Percentiles rank a stretch among this genome's conserved stretches.
phyloP scores from a whole-genome alignment of 331 rosid species.

The Quercus phellos region DNA sequence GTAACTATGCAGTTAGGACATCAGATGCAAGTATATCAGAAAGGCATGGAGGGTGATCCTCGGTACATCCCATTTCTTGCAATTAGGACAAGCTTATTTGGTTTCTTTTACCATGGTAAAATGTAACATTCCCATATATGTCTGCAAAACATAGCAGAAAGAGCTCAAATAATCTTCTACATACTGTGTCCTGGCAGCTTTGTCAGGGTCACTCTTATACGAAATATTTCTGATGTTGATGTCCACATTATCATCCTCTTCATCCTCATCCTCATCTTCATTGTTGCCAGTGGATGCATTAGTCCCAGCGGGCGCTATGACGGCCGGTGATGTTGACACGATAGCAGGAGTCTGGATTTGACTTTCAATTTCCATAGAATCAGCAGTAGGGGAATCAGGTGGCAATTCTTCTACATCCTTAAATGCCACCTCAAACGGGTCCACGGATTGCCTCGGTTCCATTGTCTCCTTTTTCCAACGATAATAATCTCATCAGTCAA shows the following conservation, averaged over 20 bases:
- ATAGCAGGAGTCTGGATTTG: neutral
- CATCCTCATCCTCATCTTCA: constrained; percentile 51
- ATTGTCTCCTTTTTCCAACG: neutral
- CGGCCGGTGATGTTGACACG: neutral
- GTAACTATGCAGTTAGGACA: too few relatives aligned
- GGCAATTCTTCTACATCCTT: neutral
- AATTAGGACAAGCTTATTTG: neutral
- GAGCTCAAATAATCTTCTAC: neutral
- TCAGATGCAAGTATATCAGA: too few relatives aligned
- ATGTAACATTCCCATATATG: neutral
- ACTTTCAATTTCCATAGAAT: neutral
- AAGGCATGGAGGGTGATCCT: too few relatives aligned
- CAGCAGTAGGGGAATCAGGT: neutral
- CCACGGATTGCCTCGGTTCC: neutral
- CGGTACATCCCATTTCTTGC: neutral
- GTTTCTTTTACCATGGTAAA: too few relatives aligned
- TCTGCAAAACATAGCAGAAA: neutral
- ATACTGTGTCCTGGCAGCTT: constrained; percentile 48
- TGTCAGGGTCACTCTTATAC: constrained; percentile 38
- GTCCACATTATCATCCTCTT: constrained; percentile 50
- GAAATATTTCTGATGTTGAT: constrained; percentile 42
- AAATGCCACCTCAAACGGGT: neutral
- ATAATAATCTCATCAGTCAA: neutral
- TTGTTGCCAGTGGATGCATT: constrained; percentile 22
- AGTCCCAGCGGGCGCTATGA: neutral